Evolutionary conservation across 2,329 filamentous ascomycete species (phyloP).

Genomic region (Alternaria viburni): DNA sequence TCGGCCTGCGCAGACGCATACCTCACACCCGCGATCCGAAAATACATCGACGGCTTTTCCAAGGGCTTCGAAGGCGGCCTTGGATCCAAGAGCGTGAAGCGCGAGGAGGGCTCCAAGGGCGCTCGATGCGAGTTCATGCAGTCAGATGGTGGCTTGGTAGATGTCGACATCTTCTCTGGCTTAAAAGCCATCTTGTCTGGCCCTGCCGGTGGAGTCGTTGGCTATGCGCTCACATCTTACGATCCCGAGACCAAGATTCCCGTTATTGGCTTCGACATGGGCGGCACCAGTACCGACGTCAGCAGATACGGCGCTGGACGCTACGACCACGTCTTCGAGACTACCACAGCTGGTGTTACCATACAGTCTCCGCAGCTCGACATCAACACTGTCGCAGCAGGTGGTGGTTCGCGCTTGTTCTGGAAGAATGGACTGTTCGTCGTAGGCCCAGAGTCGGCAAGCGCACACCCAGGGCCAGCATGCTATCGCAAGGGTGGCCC

Average conservation of each 20-base stretch:
- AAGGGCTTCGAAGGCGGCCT: conserved; percentile 81
- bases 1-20: conserved; percentile 83
- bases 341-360: conserved; percentile 90
- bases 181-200: conserved; percentile 86
- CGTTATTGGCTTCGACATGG: conserved; percentile 96
- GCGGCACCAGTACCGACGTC: conserved; percentile 90
- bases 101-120: conserved; percentile 67
- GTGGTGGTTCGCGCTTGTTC: conserved; percentile 83
- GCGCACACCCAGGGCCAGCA: conserved; percentile 86
- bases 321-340: conserved; percentile 94
- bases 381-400: conserved; percentile 93
- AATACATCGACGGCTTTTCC: conserved; percentile 79
- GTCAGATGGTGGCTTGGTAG: conserved; percentile 74
- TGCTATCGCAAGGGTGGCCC: conserved; percentile 92
- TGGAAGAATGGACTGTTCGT: conserved; percentile 90
- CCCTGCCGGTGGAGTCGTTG: conserved; percentile 90
- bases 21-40: conserved; percentile 77
- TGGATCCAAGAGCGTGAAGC: conserved; percentile 75
- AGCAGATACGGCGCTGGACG: conserved; percentile 83
- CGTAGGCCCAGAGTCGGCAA: conserved; percentile 87
- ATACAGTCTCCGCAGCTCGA: conserved; percentile 92
- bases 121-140: conserved; percentile 96
- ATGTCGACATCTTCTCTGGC: conserved; percentile 82
- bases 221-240: conserved; percentile 90
- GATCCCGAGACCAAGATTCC: conserved; percentile 81